phyloP scores from a whole-genome alignment of 2,329 filamentous ascomycete species.

The Westerdykella ornata region DNA sequence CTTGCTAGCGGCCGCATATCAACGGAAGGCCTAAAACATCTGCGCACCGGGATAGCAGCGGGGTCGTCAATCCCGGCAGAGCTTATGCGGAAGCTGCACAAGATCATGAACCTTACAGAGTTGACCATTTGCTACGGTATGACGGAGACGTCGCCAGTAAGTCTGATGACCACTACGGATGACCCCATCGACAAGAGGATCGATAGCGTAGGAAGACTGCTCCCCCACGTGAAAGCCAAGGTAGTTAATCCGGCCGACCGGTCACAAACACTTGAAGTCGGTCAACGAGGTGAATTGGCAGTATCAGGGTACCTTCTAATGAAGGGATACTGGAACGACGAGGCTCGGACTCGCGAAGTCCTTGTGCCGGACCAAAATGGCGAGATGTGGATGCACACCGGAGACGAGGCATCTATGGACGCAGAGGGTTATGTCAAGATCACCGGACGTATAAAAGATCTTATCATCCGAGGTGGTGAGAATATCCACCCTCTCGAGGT shows the following conservation, averaged over 20 bases:
- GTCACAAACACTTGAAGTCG: constrained; percentile 53
- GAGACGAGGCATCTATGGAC: constrained; percentile 86
- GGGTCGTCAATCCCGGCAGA: constrained; percentile 78
- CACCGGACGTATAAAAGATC: constrained; percentile 86
- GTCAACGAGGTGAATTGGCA: constrained; percentile 70
- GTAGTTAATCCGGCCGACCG: constrained; percentile 65
- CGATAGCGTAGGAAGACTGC: constrained; percentile 66
- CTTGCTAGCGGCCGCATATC: constrained; percentile 49
- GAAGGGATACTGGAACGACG: constrained; percentile 83
- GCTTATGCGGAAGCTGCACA: constrained; percentile 71
- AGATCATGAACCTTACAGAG: constrained; percentile 66
- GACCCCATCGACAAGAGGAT: constrained; percentile 70
- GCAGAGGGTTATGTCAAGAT: constrained; percentile 76
- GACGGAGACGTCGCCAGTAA: constrained; percentile 78
- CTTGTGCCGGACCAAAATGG: constrained; percentile 52
- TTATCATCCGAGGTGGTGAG: constrained; percentile 91
- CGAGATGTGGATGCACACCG: constrained; percentile 79
- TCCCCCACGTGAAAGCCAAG: constrained; percentile 76
- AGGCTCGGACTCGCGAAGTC: constrained; percentile 61
- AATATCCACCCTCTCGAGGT: constrained; percentile 94
- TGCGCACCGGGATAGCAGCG: constrained; percentile 87
- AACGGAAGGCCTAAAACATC: constrained; percentile 51
- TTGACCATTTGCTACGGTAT: constrained; percentile 94
- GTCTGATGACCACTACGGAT: constrained; percentile 69
- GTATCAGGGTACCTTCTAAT: constrained; percentile 82